phyloP scores from a whole-genome alignment of 768 basidiomycete genomes.

The Cantharellus cinnabarinus region DNA sequence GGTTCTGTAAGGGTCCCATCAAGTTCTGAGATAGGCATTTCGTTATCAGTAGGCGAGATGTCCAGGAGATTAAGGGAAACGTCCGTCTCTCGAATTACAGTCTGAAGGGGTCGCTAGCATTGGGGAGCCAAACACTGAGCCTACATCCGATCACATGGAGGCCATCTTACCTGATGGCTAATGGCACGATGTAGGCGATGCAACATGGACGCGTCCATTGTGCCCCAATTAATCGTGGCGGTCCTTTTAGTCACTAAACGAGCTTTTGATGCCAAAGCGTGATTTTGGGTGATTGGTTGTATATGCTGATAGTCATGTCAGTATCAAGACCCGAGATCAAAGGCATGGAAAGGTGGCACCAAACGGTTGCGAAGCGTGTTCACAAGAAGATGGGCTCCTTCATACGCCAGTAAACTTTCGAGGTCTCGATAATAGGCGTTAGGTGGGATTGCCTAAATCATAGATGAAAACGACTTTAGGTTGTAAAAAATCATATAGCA shows the following conservation, averaged over 20 bases:
- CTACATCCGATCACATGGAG: too few species aligned
- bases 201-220: slow-evolving; percentile 24
- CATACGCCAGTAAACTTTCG: slow-evolving; percentile 34
- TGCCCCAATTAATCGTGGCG: slow-evolving; percentile 32
- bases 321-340: not conserved
- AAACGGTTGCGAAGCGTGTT: slow-evolving; percentile 32
- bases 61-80: not conserved
- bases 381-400: slow-evolving; percentile 54
- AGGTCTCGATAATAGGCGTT: slow-evolving; percentile 33
- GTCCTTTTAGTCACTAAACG: slow-evolving; percentile 35
- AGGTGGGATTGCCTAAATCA: slow-evolving; percentile 29
- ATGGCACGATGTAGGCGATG: not conserved
- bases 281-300: not conserved
- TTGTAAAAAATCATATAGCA: not conserved
- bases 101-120: slow-evolving; percentile 5
- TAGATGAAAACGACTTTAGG: not conserved
- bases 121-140: too few species aligned
- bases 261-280: slow-evolving; percentile 27
- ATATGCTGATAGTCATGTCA: not conserved
- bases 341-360: not conserved
- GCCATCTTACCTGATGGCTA: too few species aligned
- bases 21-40: not conserved
- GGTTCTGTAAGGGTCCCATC: slow-evolving; percentile 13
- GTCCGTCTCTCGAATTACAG: slow-evolving; percentile 12
- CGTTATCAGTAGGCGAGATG: slow-evolving; percentile 2